Percentiles rank a stretch among this genome's conserved stretches.
phyloP scores from a whole-genome alignment of 352 stramenopile species.

The Halophytophthora batemanensis region DNA sequence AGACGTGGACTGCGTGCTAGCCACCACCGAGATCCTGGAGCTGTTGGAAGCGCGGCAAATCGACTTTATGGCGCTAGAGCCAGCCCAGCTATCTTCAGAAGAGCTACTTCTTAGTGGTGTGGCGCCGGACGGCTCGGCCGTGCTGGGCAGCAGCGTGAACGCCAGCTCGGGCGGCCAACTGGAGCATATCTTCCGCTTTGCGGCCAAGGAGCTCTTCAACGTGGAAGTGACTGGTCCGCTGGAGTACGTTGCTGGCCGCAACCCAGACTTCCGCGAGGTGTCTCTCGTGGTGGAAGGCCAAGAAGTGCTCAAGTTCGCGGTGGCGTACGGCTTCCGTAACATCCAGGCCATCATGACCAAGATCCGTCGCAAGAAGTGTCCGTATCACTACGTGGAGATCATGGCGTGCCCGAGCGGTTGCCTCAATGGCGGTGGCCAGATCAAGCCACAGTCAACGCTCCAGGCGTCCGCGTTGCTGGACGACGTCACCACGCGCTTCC shows the following conservation, averaged over 20 bases:
- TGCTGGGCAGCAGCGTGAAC: conserved; percentile 64
- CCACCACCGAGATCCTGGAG: conserved; percentile 78
- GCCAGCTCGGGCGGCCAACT: conserved; percentile 86
- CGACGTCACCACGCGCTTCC: conserved; percentile 65
- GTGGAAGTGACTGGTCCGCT: conserved; percentile 81
- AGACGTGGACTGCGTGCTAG: conserved; percentile 95
- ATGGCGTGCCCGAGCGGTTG: conserved; percentile 99
- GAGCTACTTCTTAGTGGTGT: conserved; percentile 74
- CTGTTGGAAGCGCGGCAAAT: conserved; percentile 55
- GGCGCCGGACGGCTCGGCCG: conserved; percentile 40
- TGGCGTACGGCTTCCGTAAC: conserved; percentile 97
- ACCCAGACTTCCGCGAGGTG: conserved; percentile 88
- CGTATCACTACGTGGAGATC: conserved; percentile 97
- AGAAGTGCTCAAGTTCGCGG: conserved; percentile 91
- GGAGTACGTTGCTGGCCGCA: conserved; percentile 85
- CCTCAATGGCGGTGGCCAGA: conserved; percentile 96
- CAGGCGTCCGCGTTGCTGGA: conserved; percentile 52
- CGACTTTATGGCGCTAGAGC: conserved; percentile 63
- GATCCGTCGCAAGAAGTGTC: conserved; percentile 86
- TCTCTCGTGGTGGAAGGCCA: conserved; percentile 64
- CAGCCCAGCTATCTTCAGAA: conserved; percentile 57
- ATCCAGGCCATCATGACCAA: conserved; percentile 95
- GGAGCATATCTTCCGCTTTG: conserved; percentile 91
- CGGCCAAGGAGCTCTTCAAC: conserved; percentile 87
- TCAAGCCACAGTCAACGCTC: conserved; percentile 67